Base-by-base conservation (phyloP, 768 basidiomycete genomes). In the Termitomyces eurrhizus region DNA sequence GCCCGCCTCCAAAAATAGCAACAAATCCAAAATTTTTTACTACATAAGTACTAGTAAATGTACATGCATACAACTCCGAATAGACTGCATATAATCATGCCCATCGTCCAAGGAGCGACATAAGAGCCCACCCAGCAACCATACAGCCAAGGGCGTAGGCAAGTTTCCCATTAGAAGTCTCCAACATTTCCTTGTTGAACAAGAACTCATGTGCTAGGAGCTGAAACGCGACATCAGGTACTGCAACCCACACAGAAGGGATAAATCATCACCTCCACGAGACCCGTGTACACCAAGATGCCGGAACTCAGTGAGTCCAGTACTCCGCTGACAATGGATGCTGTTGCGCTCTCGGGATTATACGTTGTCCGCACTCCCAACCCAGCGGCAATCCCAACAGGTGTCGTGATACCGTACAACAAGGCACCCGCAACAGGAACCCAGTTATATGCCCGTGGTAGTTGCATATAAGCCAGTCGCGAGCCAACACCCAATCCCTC, bases 401-500 rank as follows among this genome's bases (percentile, higher is more conserved):
- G 95, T 0, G 93, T 95, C 1, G 89, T 89, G 57, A 92, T 66
- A 2, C 87, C 89, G 68, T 89, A 96, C 13, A 89, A 58, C 12
- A 84, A 8, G 5, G 87, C 91, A 2, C 79, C 91, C 36, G 74
- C 64, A 48, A 84, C 68, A 4, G 91, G 88, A 1, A 90, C 70
- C 72, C 75, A 86, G 57, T 69, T 73, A 67, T 85, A 90, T 60
- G 72, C 69, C 1, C 69, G 63, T 0, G 90, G 80, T 2, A 94
- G 76, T 18, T 75, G 74, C 69, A 98, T 80, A 71, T 80, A 86
- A 1, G 95, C 93, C 12, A 98, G 78, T 9, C 96, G 90, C 0
- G 94, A 88, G 9, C 96, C 96, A 24, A 98, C 78, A 70, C 94
- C 96, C 49, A 98, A 82, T 24, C 95, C 96, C 72, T 98, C 96